Conservation (phyloP, 1,284 basidiomycete species). For the Puccinia polysora region DNA sequence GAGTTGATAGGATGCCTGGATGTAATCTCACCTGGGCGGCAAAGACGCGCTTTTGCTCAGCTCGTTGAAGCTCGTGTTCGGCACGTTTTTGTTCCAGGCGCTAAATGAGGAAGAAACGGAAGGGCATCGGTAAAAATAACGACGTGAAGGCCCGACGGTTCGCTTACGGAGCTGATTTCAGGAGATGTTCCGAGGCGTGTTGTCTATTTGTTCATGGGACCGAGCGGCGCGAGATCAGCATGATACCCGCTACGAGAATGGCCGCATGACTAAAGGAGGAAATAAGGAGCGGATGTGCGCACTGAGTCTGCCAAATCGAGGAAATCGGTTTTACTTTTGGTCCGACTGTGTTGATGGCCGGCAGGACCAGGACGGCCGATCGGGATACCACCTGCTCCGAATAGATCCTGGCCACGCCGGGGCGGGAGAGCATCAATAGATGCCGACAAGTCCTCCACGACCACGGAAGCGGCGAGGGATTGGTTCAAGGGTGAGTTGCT, state of each 20-base stretch:
- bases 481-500: slow-evolving; percentile 23
- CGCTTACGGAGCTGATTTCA: slow-evolving; percentile 35
- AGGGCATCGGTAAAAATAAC: not conserved
- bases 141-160: not conserved
- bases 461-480: not conserved
- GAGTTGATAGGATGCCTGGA: slow-evolving; percentile 67
- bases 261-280: not conserved
- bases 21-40: slow-evolving; percentile 95
- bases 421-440: slow-evolving; percentile 42
- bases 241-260: not conserved
- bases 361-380: slow-evolving; percentile 21
- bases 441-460: slow-evolving; percentile 34
- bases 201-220: not conserved
- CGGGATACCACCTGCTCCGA: slow-evolving; percentile 25
- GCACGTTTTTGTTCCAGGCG: slow-evolving; percentile 81
- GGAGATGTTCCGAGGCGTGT: slow-evolving; percentile 42
- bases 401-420: slow-evolving; percentile 36
- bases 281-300: slow-evolving; percentile 52
- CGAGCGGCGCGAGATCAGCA: not conserved
- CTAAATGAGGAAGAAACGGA: slow-evolving; percentile 55
- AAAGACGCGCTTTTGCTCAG: slow-evolving; percentile 76
- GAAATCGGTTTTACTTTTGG: slow-evolving; percentile 61
- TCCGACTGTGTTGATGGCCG: slow-evolving; percentile 43
- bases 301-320: slow-evolving; percentile 83
- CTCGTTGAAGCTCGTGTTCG: slow-evolving; percentile 79